A percentile compares a stretch with the other conserved stretches of the same genome.
Evolutionary conservation across 116 monocot species (phyloP).

Genomic region (Trichopus zeylanicus): DNA sequence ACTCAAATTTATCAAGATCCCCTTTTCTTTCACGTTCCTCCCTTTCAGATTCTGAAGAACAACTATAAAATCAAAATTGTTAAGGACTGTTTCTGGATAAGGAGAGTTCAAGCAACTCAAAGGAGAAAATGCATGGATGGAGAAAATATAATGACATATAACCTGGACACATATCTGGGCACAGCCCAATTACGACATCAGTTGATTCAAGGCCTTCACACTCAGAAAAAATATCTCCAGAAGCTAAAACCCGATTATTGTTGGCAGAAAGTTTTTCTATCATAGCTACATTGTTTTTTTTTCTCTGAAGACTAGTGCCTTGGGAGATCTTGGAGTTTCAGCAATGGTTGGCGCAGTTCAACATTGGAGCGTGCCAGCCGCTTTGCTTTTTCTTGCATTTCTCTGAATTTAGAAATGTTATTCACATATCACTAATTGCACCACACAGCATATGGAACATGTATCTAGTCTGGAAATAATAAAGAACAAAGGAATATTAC

Average conservation of each 20-base stretch:
- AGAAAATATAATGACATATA: neutral
- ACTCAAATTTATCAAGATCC: conserved; percentile 90
- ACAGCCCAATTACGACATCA: conserved; percentile 56
- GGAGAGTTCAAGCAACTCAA: neutral
- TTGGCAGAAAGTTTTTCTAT: conserved; percentile 2
- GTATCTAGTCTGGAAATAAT: neutral
- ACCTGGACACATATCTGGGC: conserved; percentile 99
- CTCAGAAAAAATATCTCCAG: conserved; percentile 18
- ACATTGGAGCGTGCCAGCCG: conserved; percentile 63
- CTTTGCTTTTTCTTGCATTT: conserved; percentile 78
- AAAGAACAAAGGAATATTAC: conserved; percentile 15
- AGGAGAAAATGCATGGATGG: neutral
- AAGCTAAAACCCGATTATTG: neutral
- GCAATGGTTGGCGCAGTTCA: conserved; percentile 54
- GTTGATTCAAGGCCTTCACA: conserved; percentile 28
- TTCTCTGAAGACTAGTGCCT: conserved; percentile 19
- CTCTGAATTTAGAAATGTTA: conserved; percentile 41
- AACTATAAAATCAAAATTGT: conserved; percentile 3
- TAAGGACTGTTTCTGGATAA: neutral
- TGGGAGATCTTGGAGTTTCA: conserved; percentile 15
- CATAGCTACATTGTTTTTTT: conserved; percentile 17
- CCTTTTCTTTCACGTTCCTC: conserved; percentile 98
- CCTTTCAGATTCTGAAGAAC: conserved; percentile 68
- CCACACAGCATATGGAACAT: neutral
- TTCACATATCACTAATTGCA: neutral